Conservation (phyloP, 164 flowering plant genomes). For the Cinnamomum micranthum region DNA sequence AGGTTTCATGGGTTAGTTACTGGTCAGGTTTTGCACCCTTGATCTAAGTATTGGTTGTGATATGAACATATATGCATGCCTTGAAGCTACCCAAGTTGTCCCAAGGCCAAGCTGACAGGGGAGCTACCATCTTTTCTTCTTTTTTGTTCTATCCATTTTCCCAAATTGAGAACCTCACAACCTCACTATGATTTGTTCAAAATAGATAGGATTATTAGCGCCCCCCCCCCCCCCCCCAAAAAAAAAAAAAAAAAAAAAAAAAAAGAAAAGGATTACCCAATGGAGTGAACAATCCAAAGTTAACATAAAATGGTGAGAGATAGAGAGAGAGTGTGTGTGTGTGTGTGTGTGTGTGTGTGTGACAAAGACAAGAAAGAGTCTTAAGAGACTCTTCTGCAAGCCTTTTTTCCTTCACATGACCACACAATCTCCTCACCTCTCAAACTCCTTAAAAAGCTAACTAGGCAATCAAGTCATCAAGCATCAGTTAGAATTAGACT, state of each 20-base stretch:
- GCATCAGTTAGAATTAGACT: too few relatives aligned
- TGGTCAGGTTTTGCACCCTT: too few relatives aligned
- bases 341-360: too few relatives aligned
- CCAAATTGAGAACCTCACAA: neutral
- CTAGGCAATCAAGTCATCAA: too few relatives aligned
- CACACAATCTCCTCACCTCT: too few relatives aligned
- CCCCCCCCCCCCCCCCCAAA: too few relatives aligned
- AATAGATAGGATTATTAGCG: neutral
- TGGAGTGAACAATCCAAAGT: neutral
- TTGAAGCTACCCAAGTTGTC: slow-evolving; percentile 27
- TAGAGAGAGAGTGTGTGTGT: neutral
- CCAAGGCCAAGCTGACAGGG: slow-evolving; percentile 32
- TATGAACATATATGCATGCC: slow-evolving; percentile 12
- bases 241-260: too few relatives aligned
- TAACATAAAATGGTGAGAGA: neutral
- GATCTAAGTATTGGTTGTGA: neutral
- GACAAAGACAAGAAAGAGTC: neutral
- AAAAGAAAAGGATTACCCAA: neutral
- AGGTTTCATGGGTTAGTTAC: too few relatives aligned
- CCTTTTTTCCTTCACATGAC: too few relatives aligned
- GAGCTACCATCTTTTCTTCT: slow-evolving; percentile 17
- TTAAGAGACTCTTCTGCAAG: too few relatives aligned
- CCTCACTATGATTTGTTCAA: neutral
- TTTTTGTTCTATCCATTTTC: neutral
- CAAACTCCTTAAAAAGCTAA: too few relatives aligned